Percentiles rank a stretch among this genome's conserved stretches.
phyloP scores from a whole-genome alignment of 2,329 filamentous ascomycete genomes.

The Incumbomyces lentus region DNA sequence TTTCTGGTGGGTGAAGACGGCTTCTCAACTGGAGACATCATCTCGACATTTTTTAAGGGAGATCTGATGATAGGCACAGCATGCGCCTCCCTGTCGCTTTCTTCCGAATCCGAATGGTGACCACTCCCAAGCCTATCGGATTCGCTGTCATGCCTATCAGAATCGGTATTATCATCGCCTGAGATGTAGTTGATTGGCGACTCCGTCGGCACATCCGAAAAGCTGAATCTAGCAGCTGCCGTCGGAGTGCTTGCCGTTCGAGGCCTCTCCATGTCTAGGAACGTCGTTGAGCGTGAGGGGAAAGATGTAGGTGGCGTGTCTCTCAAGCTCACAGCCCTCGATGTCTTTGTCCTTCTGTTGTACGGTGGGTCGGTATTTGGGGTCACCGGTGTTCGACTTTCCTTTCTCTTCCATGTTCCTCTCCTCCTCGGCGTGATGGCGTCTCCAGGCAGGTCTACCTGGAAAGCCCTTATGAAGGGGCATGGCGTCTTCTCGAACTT shows the following conservation, averaged over 20 bases:
- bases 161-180: slow-evolving; percentile 7
- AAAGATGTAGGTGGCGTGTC: slow-evolving; percentile 5
- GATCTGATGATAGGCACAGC: slow-evolving; percentile 3
- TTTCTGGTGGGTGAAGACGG: neutral
- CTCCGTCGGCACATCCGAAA: slow-evolving; percentile 2
- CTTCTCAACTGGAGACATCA: neutral
- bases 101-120: slow-evolving; percentile 2
- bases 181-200: slow-evolving; percentile 3
- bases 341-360: slow-evolving; percentile 11
- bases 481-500: slow-evolving; percentile 82
- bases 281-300: neutral
- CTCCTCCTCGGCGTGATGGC: slow-evolving; percentile 56
- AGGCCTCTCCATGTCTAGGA: neutral
- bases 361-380: slow-evolving; percentile 13
- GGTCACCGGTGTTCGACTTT: slow-evolving; percentile 35
- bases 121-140: slow-evolving; percentile 1
- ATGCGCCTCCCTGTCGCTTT: neutral
- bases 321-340: slow-evolving; percentile 17
- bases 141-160: slow-evolving; percentile 5
- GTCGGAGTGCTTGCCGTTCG: slow-evolving; percentile 5
- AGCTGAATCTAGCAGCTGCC: neutral
- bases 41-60: slow-evolving; percentile 3
- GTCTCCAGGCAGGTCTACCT: slow-evolving; percentile 60
- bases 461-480: slow-evolving; percentile 70
- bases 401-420: slow-evolving; percentile 57